Base-by-base conservation (phyloP, 1,139 yeast species). In the Saccharomyces hybrid region DNA sequence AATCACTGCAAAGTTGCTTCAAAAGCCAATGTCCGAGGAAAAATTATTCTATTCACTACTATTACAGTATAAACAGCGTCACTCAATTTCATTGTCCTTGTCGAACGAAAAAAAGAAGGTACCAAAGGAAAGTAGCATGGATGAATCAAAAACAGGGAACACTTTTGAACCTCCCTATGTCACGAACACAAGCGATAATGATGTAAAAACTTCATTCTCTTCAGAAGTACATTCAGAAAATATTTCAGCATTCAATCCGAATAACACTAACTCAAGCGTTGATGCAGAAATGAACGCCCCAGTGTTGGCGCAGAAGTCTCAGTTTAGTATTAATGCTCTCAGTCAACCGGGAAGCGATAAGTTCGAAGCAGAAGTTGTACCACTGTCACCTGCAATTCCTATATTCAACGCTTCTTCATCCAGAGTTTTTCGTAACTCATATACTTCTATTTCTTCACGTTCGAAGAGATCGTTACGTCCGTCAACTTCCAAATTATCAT, bases 1-100 rank as follows among this genome's bases (percentile, higher is more conserved):
- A 11, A 82, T 93, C 42, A 73, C 87, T 41, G 71, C 79, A 6
- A 79, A 83, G 56, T 75, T 93, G 48, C 63, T 86, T 51, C 76
- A 84, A 2, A 76, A 81, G 0, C 80, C 76, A 30, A 79, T 83
- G 54, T 86, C 86, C 61, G 82, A 95, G 1, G 99, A 95, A 66
- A 93, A 93, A 74, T 83, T 93, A 54, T 93, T 93, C 63, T 95
- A 93, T 71, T 86, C 89, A 58, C 74, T 95, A 55, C 75, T 93
- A 58, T 76, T 86, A 76, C 84, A 88, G 64, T 93, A 93, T 70
- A 80, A 97, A 61, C 87, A 86, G 63, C 95, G 62, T 50, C 65
- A 66, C 53, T 31, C 64, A 20, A 50, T 49, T 27, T 52, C 55
- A 30, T 26, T 54, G 23, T 46, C 50, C 7, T 25, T 13, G 23